Evolutionary conservation across 306 rosid genomes (phyloP).

Genomic region (Vicia villosa): DNA sequence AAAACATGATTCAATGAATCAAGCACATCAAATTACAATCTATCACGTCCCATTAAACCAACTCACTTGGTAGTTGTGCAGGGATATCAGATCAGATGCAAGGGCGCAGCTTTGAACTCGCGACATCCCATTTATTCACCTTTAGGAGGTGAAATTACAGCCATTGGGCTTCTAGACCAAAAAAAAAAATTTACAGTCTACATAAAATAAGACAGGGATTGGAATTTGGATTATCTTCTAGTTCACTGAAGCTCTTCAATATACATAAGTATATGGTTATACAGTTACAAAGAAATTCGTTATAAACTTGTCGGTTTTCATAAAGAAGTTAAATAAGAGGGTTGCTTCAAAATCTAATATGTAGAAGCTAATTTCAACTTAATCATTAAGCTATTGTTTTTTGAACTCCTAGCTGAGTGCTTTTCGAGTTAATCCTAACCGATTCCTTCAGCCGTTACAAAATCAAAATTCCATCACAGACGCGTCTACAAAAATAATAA

Average conservation of each 20-base stretch:
- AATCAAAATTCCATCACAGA: constrained; percentile 23
- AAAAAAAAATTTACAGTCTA: not conserved
- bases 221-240: not conserved
- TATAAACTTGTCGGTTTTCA: not conserved
- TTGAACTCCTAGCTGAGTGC: not conserved
- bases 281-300: not conserved
- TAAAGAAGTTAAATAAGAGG: constrained; percentile 5
- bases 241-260: not conserved
- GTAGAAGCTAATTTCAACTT: not conserved
- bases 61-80: no score
- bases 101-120: no score
- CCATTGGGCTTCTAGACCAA: no score
- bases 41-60: not conserved
- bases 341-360: not conserved
- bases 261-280: not conserved
- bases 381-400: not conserved
- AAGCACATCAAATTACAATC: not conserved
- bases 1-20: constrained; percentile 1
- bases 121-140: no score
- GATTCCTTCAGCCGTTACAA: constrained; percentile 11
- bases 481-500: not conserved
- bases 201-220: not conserved
- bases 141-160: no score
- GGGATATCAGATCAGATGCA: no score
- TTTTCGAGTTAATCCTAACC: not conserved